A percentile compares a stretch with the other conserved stretches of the same genome.
These are phyloP conservation scores for Eutrema yunnanense DNA, from an alignment of 345 rosid species.

Conservation along the genomic window DNA sequence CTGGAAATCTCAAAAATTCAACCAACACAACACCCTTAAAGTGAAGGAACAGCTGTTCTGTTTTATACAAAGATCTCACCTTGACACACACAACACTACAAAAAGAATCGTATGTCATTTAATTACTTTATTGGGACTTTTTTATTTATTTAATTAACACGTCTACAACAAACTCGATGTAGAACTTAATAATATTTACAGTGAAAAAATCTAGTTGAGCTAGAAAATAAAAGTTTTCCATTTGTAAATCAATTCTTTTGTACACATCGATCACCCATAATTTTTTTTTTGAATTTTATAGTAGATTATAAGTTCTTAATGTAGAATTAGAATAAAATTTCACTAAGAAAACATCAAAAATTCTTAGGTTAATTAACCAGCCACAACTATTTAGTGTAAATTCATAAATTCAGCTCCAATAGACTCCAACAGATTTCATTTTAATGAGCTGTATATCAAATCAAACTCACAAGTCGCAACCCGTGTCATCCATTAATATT, in stretches of 20 bases:
- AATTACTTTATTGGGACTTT: not conserved
- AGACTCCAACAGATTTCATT: not conserved
- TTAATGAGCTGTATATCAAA: conserved; percentile 11
- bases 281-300: no score
- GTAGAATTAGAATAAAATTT: not conserved
- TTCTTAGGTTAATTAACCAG: conserved; percentile 2
- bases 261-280: no score
- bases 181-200: not conserved
- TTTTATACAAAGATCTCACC: conserved; percentile 5
- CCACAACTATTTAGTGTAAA: not conserved
- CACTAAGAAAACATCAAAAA: no score
- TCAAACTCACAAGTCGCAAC: conserved; percentile 6
- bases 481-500: conserved; percentile 25
- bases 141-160: no score
- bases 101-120: not conserved
- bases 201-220: not conserved
- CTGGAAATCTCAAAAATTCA: conserved; percentile 3
- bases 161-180: not conserved
- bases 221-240: not conserved
- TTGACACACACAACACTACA: not conserved
- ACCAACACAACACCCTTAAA: conserved; percentile 8
- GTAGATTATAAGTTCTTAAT: not conserved
- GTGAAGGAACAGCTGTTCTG: conserved; percentile 16
- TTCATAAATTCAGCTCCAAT: not conserved
- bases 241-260: not conserved